Evolutionary conservation across 768 basidiomycete species (phyloP), one percentile per base, ranked within the genome.

Genomic region (Termitomyces heimii): DNA sequence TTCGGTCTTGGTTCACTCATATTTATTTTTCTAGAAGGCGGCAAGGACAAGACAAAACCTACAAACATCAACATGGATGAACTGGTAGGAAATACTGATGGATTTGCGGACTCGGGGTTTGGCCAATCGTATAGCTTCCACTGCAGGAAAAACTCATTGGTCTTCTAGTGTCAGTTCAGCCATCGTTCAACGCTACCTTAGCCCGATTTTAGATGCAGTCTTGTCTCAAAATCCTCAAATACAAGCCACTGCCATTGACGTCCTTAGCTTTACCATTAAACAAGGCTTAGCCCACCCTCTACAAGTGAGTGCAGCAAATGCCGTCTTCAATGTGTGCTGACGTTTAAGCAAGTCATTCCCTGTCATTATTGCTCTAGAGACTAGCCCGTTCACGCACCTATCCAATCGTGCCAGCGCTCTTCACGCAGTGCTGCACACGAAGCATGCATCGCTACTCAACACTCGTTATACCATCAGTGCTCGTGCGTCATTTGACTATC

Each of bases 41-140:
- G 67, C 32, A 84, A 82, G 57, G 71, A 70, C n/a, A 77, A 76
- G 55, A 35, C 63, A n/a, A 80, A 78, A 56, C 42, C 72, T 24
- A 62, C 71, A 7, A 76, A 82, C 24, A 84, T 98, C 52, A 84
- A 95, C 64, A 94, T 99, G 86, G 88, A 89, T 0, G 93, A 97
- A 65, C 77, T 99, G 9, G 89, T 98, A 4, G 97, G 97, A 0
- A 95, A 96, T 64, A 94, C 94, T 0, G 89, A 94, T 65, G 93
- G 89, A 1, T 96, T 98, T 68, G 94, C 96, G 0, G 97, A 98
- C 64, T 98, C 96, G 6, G 95, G 95, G 97, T 98, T 71, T 64
- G 83, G 60, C 31, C 1, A 31, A 18, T 24, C 4, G 39, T 45
- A 9, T 20, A 28, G 47, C 31, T 16, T 28, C 42, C 12, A 4